Base-by-base conservation (phyloP, 768 basidiomycete species). In the Hemileccinum rubropunctum region DNA sequence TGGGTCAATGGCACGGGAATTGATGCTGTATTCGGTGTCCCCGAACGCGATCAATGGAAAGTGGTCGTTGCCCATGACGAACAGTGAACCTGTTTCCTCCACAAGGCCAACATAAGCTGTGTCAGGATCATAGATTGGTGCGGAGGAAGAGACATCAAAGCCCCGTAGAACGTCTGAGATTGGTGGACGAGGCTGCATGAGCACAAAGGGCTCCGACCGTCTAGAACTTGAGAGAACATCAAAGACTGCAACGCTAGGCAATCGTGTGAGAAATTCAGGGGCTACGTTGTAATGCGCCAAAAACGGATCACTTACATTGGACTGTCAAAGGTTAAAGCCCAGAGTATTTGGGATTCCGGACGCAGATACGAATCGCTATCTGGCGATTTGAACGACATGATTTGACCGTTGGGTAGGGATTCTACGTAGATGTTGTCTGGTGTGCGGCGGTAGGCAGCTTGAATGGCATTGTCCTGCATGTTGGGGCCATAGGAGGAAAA, bases 401-500 rank as follows among this genome's bases (percentile, higher is more conserved):
- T 75, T 54, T 86, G 80, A 26, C 93, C 93, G 30, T 82, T 85
- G 9, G 90, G 84, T 3, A 89, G 74, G 23, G 87, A 79, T 59
- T 94, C 91, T 38, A 93, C 79, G 67, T 95, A 95, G 23, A 76
- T 70, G 52, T 86, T 79, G 65, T 97, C 93, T 34, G 83, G 82
- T 2, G 90, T 87, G 33, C 78, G 83, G 7, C 76, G 77, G 72
- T 95, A 98, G 10, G 80, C 65, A 5, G 81, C 71, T 62, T 95
- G 94, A 12, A 84, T 60, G 8, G 78, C 71, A 55, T 79, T 81
- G 64, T 95, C 91, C 67, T 87, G 84, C 62, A 88, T 92, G 65
- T 95, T 95, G 6, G 95, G 93, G 0, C 93, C 91, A 66, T 98
- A 98, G 0, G 86, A 82, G 0, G 95, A 95, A 68, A 94, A 97